Percentiles rank a stretch among this genome's conserved stretches.
Conservation (phyloP, 306 rosid species). For the Cucurbita moschata region DNA sequence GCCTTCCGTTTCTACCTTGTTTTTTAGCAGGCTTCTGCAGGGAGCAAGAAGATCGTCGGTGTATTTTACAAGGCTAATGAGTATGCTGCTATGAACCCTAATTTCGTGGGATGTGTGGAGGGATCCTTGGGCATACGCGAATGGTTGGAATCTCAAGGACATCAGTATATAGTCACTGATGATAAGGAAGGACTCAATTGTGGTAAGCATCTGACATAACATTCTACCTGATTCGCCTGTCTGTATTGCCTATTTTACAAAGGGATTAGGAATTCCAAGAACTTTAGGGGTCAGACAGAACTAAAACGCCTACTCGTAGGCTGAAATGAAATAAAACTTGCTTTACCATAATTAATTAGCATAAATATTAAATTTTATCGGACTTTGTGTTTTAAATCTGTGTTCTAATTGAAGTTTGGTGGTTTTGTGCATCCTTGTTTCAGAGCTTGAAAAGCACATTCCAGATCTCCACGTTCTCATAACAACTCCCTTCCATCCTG, state of each 20-base stretch:
- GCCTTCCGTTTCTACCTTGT: background rate
- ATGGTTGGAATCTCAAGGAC: constrained; percentile 93
- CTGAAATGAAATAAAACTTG: too few species aligned
- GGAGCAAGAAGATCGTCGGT: constrained; percentile 83
- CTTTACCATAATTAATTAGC: too few species aligned
- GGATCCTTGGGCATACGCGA: constrained; percentile 73
- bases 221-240: background rate
- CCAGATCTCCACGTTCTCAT: constrained; percentile 80
- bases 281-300: too few species aligned
- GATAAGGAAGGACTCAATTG: constrained; percentile 79
- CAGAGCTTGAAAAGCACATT: constrained; percentile 85
- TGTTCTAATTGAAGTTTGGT: background rate
- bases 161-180: constrained; percentile 79
- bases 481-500: constrained; percentile 92
- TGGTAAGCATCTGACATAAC: constrained; percentile 28
- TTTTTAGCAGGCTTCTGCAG: constrained; percentile 51
- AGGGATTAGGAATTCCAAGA: too few species aligned
- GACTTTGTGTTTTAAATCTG: background rate
- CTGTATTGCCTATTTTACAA: background rate
- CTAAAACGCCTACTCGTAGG: too few species aligned
- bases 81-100: constrained; percentile 66
- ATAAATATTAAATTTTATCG: too few species aligned
- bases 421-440: background rate
- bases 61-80: constrained; percentile 88
- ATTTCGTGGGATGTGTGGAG: constrained; percentile 83